Conservation (phyloP, 768 basidiomycete species). For the Brasilioporus rufonigricans region DNA sequence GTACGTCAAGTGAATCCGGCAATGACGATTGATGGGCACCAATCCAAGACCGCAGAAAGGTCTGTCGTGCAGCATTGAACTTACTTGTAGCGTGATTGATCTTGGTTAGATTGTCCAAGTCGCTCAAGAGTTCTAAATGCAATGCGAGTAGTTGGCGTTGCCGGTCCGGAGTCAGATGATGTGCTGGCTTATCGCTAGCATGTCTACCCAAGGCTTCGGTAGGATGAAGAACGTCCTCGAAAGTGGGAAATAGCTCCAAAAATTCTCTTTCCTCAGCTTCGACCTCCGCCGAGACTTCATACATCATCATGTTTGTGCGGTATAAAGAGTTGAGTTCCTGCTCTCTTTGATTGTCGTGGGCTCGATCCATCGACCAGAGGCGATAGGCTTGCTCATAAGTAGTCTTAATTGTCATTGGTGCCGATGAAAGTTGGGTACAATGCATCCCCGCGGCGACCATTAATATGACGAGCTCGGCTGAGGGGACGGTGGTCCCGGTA, state of each 20-base stretch:
- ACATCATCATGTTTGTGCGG: slow-evolving; percentile 53
- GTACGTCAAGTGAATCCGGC: slow-evolving; percentile 46
- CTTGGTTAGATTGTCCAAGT: not conserved
- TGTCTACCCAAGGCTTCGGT: not conserved
- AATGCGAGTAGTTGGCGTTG: slow-evolving; percentile 42
- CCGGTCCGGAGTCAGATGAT: slow-evolving; percentile 29
- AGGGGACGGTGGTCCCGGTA: slow-evolving; percentile 10
- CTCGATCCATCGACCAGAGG: slow-evolving; percentile 84
- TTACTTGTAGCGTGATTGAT: not conserved
- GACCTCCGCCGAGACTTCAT: slow-evolving; percentile 60
- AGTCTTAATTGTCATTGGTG: slow-evolving; percentile 35
- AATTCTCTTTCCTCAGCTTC: slow-evolving; percentile 86
- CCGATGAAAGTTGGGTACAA: slow-evolving; percentile 19
- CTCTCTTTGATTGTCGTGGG: slow-evolving; percentile 62
- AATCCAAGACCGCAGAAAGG: slow-evolving; percentile 35
- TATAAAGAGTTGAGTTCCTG: slow-evolving; percentile 74
- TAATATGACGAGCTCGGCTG: slow-evolving; percentile 38
- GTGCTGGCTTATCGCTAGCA: slow-evolving; percentile 9
- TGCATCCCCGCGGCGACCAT: slow-evolving; percentile 39
- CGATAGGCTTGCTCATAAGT: slow-evolving; percentile 68
- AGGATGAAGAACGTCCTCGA: slow-evolving; percentile 53
- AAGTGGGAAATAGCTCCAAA: slow-evolving; percentile 80
- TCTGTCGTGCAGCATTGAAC: slow-evolving; percentile 36
- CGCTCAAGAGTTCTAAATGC: slow-evolving; percentile 45
- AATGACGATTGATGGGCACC: slow-evolving; percentile 29